Evolutionary conservation across 1,284 basidiomycete species (phyloP).

Genomic region (Pyrrhoderma lamaoense): DNA sequence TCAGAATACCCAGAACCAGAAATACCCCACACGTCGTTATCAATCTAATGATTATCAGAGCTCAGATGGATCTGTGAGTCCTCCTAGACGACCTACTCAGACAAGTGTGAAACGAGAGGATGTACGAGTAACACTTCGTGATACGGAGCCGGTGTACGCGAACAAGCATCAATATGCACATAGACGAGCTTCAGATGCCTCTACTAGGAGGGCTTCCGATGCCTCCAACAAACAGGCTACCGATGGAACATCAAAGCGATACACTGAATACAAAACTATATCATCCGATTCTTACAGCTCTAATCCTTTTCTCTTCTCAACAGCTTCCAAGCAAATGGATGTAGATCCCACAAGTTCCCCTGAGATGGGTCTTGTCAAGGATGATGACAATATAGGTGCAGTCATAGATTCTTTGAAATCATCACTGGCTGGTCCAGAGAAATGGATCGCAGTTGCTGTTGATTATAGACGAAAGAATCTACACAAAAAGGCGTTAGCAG

Average conservation of each 20-base stretch:
- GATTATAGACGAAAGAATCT: conserved; percentile 8
- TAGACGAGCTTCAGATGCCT: conserved; percentile 10
- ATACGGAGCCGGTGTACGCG: neutral
- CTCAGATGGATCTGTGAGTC: conserved; percentile 6
- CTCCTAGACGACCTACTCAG: conserved; percentile 1
- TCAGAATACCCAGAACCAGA: neutral
- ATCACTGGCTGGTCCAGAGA: conserved; percentile 11
- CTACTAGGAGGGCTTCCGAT: conserved; percentile 1
- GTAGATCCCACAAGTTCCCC: neutral
- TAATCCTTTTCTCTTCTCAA: neutral
- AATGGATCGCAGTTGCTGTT: conserved; percentile 14
- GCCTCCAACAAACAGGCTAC: conserved; percentile 5
- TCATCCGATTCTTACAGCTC: conserved; percentile 1
- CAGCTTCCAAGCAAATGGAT: neutral
- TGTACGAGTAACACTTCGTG: neutral
- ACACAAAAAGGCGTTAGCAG: conserved; percentile 7
- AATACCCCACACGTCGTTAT: neutral
- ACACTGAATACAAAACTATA: too few species aligned
- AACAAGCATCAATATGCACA: neutral
- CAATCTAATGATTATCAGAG: conserved; percentile 7
- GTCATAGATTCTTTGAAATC: conserved; percentile 13
- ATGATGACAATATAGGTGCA: conserved; percentile 4
- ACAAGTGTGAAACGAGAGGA: conserved; percentile 1
- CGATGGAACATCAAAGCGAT: neutral
- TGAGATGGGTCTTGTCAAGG: conserved; percentile 5